phyloP scores from a whole-genome alignment of 345 rosid species.

The Lepidium sativum region DNA sequence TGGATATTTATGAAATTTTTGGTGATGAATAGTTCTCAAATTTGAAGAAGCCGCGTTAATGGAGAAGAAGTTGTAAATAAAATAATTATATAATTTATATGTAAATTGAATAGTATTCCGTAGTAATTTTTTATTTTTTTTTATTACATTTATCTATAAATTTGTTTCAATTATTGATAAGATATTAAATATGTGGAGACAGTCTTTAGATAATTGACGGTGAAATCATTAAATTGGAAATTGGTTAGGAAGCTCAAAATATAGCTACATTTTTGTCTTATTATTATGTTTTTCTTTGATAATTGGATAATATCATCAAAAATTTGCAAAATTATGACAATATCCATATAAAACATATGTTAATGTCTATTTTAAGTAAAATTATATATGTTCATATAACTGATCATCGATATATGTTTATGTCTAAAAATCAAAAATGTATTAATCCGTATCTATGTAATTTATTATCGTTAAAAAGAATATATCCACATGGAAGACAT shows the following conservation, averaged over 20 bases:
- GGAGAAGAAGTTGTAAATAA: conserved; percentile 18
- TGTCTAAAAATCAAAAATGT: no score
- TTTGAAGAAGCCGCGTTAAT: conserved; percentile 25
- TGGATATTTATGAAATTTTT: conserved; percentile 1
- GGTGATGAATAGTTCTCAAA: conserved; percentile 18
- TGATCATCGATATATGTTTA: no score
- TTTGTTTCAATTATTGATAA: conserved; percentile 4
- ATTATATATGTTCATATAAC: no score
- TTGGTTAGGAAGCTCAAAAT: conserved; percentile 25
- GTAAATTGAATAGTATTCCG: conserved; percentile 14
- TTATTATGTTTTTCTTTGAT: no score
- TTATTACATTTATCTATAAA: conserved; percentile 1
- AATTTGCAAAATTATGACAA: no score
- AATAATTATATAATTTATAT: background rate
- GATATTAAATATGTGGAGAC: conserved; percentile 18
- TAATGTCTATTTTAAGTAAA: no score
- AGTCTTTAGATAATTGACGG: conserved; percentile 4
- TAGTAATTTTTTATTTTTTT: background rate
- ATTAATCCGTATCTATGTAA: no score
- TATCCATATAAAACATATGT: no score
- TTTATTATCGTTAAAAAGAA: no score
- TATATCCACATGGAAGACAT: no score
- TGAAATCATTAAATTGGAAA: conserved; percentile 18
- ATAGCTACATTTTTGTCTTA: background rate
- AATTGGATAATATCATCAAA: no score